Evolutionary conservation across 768 basidiomycete species (phyloP).

Genomic region (Tricholoma terreum): DNA sequence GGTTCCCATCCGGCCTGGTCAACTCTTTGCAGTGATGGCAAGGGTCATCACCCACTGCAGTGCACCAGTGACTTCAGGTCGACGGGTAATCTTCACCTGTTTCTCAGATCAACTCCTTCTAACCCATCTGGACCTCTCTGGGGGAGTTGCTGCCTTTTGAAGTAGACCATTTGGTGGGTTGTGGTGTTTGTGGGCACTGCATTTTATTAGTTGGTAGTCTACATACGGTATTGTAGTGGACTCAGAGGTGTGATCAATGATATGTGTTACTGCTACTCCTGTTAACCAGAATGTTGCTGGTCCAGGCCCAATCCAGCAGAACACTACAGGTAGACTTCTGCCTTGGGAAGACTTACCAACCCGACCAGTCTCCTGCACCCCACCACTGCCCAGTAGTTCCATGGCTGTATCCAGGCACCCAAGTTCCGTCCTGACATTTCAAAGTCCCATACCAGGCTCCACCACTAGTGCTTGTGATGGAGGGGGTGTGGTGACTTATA

Average conservation of each 20-base stretch:
- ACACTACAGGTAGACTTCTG: slow-evolving; percentile 6
- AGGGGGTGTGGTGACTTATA: slow-evolving; percentile 79
- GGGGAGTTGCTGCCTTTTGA: too few relatives aligned
- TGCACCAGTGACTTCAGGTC: slow-evolving; percentile 9
- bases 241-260: too few relatives aligned
- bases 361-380: slow-evolving; percentile 30
- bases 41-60: too few relatives aligned
- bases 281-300: too few relatives aligned
- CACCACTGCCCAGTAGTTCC: slow-evolving; percentile 36
- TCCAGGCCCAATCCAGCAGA: too few relatives aligned
- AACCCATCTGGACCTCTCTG: too few relatives aligned
- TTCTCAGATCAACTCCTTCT: too few relatives aligned
- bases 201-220: too few relatives aligned
- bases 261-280: too few relatives aligned
- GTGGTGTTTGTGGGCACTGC: too few relatives aligned
- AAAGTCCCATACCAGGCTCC: slow-evolving; percentile 66
- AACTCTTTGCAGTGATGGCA: slow-evolving; percentile 16
- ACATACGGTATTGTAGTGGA: too few relatives aligned
- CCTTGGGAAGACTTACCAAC: slow-evolving; percentile 20
- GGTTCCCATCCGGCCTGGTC: slow-evolving; percentile 14
- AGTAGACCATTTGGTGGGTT: too few relatives aligned
- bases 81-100: slow-evolving; percentile 7
- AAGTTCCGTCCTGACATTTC: slow-evolving; percentile 80
- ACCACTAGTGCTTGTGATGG: slow-evolving; percentile 68
- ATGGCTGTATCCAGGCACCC: slow-evolving; percentile 61